Evolutionary conservation across 306 rosid genomes (phyloP), one percentile per base, ranked within the genome.

Genomic region (Quercus ilex): DNA sequence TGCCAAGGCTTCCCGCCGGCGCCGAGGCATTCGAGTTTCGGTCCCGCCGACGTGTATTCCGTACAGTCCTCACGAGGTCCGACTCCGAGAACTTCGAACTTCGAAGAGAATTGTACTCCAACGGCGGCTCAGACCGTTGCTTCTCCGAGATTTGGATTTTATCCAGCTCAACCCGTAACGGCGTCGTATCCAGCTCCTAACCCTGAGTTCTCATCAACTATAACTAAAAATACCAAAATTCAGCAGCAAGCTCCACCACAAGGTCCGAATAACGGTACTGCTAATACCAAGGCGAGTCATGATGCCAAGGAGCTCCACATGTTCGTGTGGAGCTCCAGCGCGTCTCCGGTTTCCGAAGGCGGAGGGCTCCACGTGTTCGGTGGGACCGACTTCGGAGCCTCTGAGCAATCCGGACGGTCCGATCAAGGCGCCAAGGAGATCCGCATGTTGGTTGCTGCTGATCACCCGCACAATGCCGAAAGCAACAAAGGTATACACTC

Each of bases 361-460:
- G 89, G 87, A 0, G 97, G 98, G 18, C 91, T 94, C 74, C 97
- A 90, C 35, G 95, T 90, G 2, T 89, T 95, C n/a, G 88, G 90
- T 8, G 89, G 96, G 9, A 83, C 83, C 1, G 94, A 93, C 28
- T 87, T 88, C 3, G 89, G 88, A 8, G 81, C 90, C 0, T 82
- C 96, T 0, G 98, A 93, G 62, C 96, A 93, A 71, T 93, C 99
- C 0, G 94, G 98, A 51, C 92, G 98, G 82, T 90, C 96, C 69
- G 99, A 91, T 84, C 91, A 83, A 49, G 94, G 98, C 15, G 97
- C 99, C 13, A 96, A 93, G 79, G 99, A 96, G 88, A 96, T 96
- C 73, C 83, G 98, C 78, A 96, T 96, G 99, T 69, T 96, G 73
- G 98, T 96, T 5, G 82, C 92, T 14, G 89, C 91, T 10, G 99